Conservation (phyloP, 1,139 yeast genomes). For the Suhomyces atakaporum region DNA sequence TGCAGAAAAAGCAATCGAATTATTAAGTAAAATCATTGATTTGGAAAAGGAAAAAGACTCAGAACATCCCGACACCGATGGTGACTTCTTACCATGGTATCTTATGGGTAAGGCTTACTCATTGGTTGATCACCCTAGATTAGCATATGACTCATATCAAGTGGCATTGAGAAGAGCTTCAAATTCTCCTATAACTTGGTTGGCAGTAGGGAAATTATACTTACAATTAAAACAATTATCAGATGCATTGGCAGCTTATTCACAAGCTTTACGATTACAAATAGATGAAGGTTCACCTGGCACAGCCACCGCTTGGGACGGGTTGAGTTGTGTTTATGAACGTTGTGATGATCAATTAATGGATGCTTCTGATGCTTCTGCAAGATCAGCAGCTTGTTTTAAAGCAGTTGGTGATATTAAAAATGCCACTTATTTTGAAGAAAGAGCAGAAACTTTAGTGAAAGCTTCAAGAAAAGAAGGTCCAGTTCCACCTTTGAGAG, state of each 20-base stretch:
- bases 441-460: constrained; percentile 42
- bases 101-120: constrained; percentile 58
- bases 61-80: constrained; percentile 25
- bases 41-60: constrained; percentile 24
- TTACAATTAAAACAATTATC: constrained; percentile 59
- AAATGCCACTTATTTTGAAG: constrained; percentile 42
- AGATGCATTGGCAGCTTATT: constrained; percentile 67
- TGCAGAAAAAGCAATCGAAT: constrained; percentile 36
- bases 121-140: constrained; percentile 46
- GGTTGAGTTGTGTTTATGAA: constrained; percentile 63
- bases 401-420: constrained; percentile 49
- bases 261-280: constrained; percentile 60
- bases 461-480: constrained; percentile 46
- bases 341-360: constrained; percentile 59
- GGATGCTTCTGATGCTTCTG: constrained; percentile 63
- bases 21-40: constrained; percentile 39
- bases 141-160: constrained; percentile 61
- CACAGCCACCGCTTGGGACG: constrained; percentile 67
- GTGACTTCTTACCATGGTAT: constrained; percentile 60
- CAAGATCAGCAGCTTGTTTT: constrained; percentile 53
- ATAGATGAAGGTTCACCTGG: constrained; percentile 52
- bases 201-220: constrained; percentile 64
- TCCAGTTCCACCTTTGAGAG: constrained; percentile 46
- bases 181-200: constrained; percentile 60
- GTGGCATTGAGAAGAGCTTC: constrained; percentile 58